These are phyloP conservation scores for Glycine latifolia DNA, from an alignment of 306 rosid genomes.

Conservation along the genomic window DNA sequence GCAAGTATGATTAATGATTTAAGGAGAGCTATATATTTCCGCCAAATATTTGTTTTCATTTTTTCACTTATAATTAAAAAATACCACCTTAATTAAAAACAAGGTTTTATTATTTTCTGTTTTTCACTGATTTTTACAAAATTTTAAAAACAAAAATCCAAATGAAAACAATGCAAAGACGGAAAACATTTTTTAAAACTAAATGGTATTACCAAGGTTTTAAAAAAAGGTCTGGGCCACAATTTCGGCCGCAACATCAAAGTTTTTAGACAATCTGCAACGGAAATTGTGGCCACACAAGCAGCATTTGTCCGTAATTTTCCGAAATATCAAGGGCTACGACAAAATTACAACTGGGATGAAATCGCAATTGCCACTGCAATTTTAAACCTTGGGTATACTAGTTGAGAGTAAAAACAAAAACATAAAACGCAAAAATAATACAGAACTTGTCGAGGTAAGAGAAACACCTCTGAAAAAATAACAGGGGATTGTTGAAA, in stretches of 20 bases:
- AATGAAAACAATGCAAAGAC: background rate
- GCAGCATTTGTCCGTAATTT: background rate
- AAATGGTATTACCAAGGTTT: background rate
- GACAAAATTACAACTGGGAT: background rate
- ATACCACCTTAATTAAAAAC: background rate
- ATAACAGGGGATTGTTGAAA: conserved; percentile 39
- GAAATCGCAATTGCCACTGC: too few relatives aligned
- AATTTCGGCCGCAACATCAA: background rate
- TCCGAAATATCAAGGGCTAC: background rate
- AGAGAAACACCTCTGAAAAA: background rate
- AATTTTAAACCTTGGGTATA: background rate
- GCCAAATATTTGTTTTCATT: background rate
- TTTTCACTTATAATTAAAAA: background rate
- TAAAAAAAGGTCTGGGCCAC: background rate
- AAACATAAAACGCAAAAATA: background rate
- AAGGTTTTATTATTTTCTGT: background rate
- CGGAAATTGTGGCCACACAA: background rate
- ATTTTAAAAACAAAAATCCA: background rate
- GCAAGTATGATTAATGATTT: background rate
- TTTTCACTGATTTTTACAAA: background rate
- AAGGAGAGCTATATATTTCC: background rate
- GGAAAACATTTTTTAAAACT: background rate
- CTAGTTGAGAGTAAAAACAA: conserved; percentile 5
- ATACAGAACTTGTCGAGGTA: background rate
- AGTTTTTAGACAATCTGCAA: background rate